phyloP scores from a whole-genome alignment of 768 basidiomycete genomes.

The Tylopilus cervinicoccineus region DNA sequence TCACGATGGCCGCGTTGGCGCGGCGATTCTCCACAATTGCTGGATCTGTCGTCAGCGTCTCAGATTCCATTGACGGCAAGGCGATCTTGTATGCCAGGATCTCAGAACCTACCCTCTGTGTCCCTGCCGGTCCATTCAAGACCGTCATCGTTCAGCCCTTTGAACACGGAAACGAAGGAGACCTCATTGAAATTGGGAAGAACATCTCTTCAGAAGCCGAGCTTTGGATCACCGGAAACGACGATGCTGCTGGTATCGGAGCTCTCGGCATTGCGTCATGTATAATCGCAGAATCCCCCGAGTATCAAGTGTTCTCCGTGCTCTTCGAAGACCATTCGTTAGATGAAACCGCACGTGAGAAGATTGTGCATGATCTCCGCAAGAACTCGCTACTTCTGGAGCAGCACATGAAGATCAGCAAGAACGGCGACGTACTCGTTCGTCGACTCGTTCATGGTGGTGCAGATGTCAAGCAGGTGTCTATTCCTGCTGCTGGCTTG shows the following conservation, averaged over 20 bases:
- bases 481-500: constrained; percentile 14
- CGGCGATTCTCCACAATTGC: constrained; percentile 10
- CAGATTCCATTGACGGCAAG: constrained; percentile 9
- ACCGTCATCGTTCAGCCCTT: constrained; percentile 26
- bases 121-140: constrained; percentile 20
- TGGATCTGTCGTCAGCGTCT: constrained; percentile 10
- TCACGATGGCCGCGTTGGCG: constrained; percentile 11
- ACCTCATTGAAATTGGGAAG: constrained; percentile 25
- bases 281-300: constrained; percentile 28
- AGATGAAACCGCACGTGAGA: constrained; percentile 20
- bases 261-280: constrained; percentile 29
- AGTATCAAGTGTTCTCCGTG: constrained; percentile 26
- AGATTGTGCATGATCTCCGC: constrained; percentile 23
- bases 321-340: constrained; percentile 30
- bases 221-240: constrained; percentile 29
- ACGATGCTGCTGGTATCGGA: constrained; percentile 28
- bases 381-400: constrained; percentile 25
- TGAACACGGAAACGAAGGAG: constrained; percentile 23
- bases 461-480: constrained; percentile 15
- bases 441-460: constrained; percentile 28
- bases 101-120: constrained; percentile 8
- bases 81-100: constrained; percentile 16
- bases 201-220: constrained; percentile 25
- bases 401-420: constrained; percentile 27
- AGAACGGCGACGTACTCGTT: constrained; percentile 25